Percentiles rank a stretch among this genome's conserved stretches.
phyloP scores from a whole-genome alignment of 73 alveolate species.

The Paramecium bursaria region DNA sequence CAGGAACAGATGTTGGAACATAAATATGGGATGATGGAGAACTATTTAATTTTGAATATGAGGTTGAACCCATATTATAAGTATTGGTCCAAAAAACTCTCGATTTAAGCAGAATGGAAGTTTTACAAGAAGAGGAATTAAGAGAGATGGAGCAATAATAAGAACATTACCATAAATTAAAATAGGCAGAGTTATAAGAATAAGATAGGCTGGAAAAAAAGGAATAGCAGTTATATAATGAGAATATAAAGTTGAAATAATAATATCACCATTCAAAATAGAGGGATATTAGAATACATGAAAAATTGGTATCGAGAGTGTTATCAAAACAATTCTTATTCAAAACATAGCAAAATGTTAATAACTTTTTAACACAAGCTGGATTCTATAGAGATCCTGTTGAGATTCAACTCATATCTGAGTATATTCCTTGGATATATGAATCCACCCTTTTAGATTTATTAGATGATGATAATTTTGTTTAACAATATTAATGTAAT shows the following conservation, averaged over 20 bases:
- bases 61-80: conserved; percentile 90
- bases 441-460: background rate
- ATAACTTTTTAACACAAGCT: background rate
- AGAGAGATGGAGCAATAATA: conserved; percentile 85
- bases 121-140: conserved; percentile 92
- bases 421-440: conserved; percentile 51
- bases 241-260: conserved; percentile 82
- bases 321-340: conserved; percentile 4
- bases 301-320: conserved; percentile 60
- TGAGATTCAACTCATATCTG: conserved; percentile 7
- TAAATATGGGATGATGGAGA: conserved; percentile 86
- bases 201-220: conserved; percentile 90
- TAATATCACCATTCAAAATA: conserved; percentile 70
- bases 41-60: conserved; percentile 89
- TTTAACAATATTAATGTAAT: background rate
- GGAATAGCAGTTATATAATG: conserved; percentile 76
- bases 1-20: conserved; percentile 89
- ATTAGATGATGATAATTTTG: background rate
- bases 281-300: conserved; percentile 72
- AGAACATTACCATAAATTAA: conserved; percentile 88
- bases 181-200: conserved; percentile 85
- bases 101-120: conserved; percentile 95
- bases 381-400: conserved; percentile 54
- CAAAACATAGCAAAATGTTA: background rate
- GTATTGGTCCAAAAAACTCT: conserved; percentile 86